A percentile compares a stretch with the other conserved stretches of the same genome.
phyloP scores from a whole-genome alignment of 2,329 filamentous ascomycete species.

The Fusarium sp. region DNA sequence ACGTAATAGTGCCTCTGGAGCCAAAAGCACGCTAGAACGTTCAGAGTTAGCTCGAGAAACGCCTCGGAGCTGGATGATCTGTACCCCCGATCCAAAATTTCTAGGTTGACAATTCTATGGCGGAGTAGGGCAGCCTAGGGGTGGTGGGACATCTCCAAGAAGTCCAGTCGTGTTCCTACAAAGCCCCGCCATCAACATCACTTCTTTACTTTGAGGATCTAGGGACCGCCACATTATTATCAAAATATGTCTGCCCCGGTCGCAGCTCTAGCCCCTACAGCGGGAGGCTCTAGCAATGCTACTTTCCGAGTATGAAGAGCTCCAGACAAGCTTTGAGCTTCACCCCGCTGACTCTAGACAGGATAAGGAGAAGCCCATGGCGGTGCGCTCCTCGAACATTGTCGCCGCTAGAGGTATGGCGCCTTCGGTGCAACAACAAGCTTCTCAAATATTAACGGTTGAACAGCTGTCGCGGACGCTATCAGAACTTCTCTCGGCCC shows the following conservation, averaged over 20 bases:
- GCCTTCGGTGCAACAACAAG: neutral
- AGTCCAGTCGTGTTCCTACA: constrained; percentile 48
- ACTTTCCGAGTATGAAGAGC: constrained; percentile 66
- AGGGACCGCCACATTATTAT: constrained; percentile 47
- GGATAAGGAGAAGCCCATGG: constrained; percentile 98
- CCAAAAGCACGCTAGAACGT: constrained; percentile 39
- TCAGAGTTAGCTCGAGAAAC: constrained; percentile 40
- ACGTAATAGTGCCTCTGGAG: constrained; percentile 10
- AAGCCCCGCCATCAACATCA: constrained; percentile 49
- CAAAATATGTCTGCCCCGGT: constrained; percentile 58
- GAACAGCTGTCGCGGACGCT: constrained; percentile 90
- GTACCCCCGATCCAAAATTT: constrained; percentile 56
- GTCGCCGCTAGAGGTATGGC: constrained; percentile 89
- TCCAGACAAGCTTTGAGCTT: constrained; percentile 50
- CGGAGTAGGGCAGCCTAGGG: constrained; percentile 53
- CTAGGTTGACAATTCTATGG: constrained; percentile 47
- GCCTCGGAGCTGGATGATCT: constrained; percentile 56
- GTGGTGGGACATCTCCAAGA: constrained; percentile 55
- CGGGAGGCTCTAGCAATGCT: constrained; percentile 60
- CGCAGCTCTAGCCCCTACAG: constrained; percentile 46
- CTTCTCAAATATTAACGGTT: constrained; percentile 30
- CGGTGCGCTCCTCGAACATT: constrained; percentile 96
- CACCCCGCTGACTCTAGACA: constrained; percentile 56
- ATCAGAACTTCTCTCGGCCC: constrained; percentile 96
- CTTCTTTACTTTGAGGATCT: constrained; percentile 42